Conservation (phyloP, 2,329 filamentous ascomycete species). For the Plectosphaerella plurivora region DNA sequence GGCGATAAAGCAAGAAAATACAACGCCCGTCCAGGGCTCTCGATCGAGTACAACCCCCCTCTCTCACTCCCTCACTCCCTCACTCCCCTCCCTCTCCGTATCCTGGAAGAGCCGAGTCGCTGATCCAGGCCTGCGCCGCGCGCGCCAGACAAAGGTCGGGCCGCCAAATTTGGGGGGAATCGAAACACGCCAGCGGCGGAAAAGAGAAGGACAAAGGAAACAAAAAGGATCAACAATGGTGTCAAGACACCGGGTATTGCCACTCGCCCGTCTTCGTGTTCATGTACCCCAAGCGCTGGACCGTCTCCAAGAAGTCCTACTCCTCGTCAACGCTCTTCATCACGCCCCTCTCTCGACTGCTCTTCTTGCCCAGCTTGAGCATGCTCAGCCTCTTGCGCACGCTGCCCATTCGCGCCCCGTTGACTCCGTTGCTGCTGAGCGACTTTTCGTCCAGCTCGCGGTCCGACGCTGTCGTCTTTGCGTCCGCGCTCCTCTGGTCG, state of each 20-base stretch:
- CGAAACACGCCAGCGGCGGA: neutral
- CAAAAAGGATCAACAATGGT: constrained; percentile 2
- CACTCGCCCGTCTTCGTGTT: constrained; percentile 12
- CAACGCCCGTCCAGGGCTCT: too few relatives aligned
- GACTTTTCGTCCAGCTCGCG: constrained; percentile 20
- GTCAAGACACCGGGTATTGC: constrained; percentile 12
- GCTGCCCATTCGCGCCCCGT: constrained; percentile 50
- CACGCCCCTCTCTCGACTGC: constrained; percentile 46
- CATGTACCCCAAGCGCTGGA: constrained; percentile 12
- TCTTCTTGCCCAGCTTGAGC: constrained; percentile 69
- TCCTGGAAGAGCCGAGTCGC: neutral
- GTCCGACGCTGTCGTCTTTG: constrained; percentile 12
- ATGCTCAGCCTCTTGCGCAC: constrained; percentile 77
- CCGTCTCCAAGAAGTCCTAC: constrained; percentile 25
- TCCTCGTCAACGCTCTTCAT: constrained; percentile 56
- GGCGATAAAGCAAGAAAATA: too few relatives aligned
- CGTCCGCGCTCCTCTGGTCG: constrained; percentile 18
- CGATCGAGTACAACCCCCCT: neutral
- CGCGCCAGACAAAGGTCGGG: neutral
- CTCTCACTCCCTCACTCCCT: neutral
- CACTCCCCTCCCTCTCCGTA: neutral
- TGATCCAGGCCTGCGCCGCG: neutral
- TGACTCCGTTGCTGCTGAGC: constrained; percentile 12
- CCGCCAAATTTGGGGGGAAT: neutral
- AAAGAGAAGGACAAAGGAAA: neutral